Percentiles rank a stretch among this genome's conserved stretches.
Evolutionary conservation across 164 flowering plant species (phyloP).

Genomic region (Pachysandra terminalis): DNA sequence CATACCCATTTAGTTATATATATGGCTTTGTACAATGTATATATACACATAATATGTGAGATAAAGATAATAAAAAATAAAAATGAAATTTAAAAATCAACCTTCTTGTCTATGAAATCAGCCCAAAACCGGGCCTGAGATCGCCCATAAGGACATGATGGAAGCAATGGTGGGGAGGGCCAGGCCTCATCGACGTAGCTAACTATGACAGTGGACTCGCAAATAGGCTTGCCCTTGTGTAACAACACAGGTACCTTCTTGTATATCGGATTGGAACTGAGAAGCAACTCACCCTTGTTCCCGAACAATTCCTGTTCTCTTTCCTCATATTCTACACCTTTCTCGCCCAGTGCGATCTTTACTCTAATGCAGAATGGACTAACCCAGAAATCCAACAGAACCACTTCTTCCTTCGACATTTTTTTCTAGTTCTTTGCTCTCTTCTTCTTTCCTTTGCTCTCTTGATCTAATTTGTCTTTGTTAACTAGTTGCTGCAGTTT

Average conservation of each 20-base stretch:
- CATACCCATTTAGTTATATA: too few species aligned
- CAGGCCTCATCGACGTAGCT: slow-evolving; percentile 50
- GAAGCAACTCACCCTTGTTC: slow-evolving; percentile 44
- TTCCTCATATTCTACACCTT: slow-evolving; percentile 33
- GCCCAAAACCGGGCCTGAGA: slow-evolving; percentile 55
- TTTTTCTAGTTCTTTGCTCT: not conserved
- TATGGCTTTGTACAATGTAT: too few species aligned
- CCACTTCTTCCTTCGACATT: slow-evolving; percentile 31
- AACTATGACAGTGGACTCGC: slow-evolving; percentile 42
- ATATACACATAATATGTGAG: too few species aligned
- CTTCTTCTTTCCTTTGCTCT: too few species aligned
- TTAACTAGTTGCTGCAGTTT: too few species aligned
- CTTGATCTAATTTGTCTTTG: too few species aligned
- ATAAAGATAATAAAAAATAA: not conserved
- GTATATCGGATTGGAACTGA: slow-evolving; percentile 47
- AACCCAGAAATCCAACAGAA: slow-evolving; percentile 39
- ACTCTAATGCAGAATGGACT: slow-evolving; percentile 50
- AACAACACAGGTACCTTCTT: slow-evolving; percentile 48
- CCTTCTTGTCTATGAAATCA: slow-evolving; percentile 56
- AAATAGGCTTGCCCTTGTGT: slow-evolving; percentile 41
- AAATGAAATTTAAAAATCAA: not conserved
- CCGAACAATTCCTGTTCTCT: slow-evolving; percentile 42
- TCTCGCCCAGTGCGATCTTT: slow-evolving; percentile 43
- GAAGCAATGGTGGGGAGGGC: slow-evolving; percentile 47
- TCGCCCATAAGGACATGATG: slow-evolving; percentile 32